A percentile compares a stretch with the other conserved stretches of the same genome.
Conservation (phyloP, 2,329 filamentous ascomycete genomes). For the Ophiocordyceps sinensis region DNA sequence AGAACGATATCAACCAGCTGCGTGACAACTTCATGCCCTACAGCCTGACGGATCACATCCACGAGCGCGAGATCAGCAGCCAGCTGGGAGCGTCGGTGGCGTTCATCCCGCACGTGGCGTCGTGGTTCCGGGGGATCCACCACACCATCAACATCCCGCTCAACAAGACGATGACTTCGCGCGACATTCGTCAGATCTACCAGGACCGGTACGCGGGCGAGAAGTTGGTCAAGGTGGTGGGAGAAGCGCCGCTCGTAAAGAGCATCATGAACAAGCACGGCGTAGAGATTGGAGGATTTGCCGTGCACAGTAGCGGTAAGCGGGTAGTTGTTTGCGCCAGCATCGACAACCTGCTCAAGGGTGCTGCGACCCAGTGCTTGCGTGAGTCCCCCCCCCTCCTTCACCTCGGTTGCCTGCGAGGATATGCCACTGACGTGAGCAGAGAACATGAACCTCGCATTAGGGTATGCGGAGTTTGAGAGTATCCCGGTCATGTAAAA, state of each 20-base stretch:
- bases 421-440: slow-evolving; percentile 38
- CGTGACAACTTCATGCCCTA: slow-evolving; percentile 84
- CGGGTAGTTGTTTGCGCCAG: slow-evolving; percentile 81
- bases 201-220: slow-evolving; percentile 94
- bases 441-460: slow-evolving; percentile 91
- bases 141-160: slow-evolving; percentile 86
- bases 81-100: slow-evolving; percentile 63
- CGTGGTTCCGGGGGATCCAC: slow-evolving; percentile 93
- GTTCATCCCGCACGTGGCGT: slow-evolving; percentile 89
- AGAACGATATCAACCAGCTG: slow-evolving; percentile 78
- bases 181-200: slow-evolving; percentile 87
- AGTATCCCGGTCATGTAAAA: slow-evolving; percentile 52
- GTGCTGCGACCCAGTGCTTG: slow-evolving; percentile 81
- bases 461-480: slow-evolving; percentile 79
- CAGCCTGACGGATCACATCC: slow-evolving; percentile 67
- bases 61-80: slow-evolving; percentile 76
- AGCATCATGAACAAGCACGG: slow-evolving; percentile 73
- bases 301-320: slow-evolving; percentile 80
- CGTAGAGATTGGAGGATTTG: slow-evolving; percentile 88
- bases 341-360: slow-evolving; percentile 90
- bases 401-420: neutral
- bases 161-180: slow-evolving; percentile 71
- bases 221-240: slow-evolving; percentile 83
- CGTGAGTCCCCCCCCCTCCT: slow-evolving; percentile 41
- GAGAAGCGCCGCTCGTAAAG: slow-evolving; percentile 77